Evolutionary conservation across 164 flowering plant genomes (phyloP).

Genomic region (Kalanchoe fedtschenkoi): DNA sequence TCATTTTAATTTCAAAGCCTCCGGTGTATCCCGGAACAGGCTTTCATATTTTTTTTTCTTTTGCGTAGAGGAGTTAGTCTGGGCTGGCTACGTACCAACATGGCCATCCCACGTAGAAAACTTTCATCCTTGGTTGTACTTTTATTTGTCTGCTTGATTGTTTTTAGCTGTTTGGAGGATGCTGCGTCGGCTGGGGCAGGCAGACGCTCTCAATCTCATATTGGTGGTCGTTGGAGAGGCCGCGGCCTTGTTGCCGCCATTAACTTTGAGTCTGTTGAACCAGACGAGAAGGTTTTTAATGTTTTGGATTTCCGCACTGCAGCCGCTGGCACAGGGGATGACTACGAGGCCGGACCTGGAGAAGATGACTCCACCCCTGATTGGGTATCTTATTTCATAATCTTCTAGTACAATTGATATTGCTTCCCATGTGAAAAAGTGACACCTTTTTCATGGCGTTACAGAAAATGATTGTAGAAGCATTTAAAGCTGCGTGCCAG

Average conservation of each 20-base stretch:
- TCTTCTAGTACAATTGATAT: not conserved
- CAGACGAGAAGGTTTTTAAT: not conserved
- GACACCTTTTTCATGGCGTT: not conserved
- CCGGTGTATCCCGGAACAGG: too few species aligned
- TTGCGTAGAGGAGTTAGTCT: not conserved
- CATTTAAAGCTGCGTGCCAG: slow-evolving; percentile 1
- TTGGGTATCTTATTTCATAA: not conserved
- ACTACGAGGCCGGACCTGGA: not conserved
- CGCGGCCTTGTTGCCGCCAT: not conserved
- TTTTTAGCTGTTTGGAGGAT: slow-evolving; percentile 4
- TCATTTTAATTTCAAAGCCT: too few species aligned
- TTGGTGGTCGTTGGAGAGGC: not conserved
- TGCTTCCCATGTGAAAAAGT: not conserved
- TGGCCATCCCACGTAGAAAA: slow-evolving; percentile 5
- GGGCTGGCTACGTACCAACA: slow-evolving; percentile 1
- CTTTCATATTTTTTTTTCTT: not conserved
- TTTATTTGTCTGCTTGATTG: not conserved
- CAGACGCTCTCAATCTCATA: not conserved
- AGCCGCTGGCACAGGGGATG: not conserved
- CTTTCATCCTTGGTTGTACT: not conserved
- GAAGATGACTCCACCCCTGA: slow-evolving; percentile 1
- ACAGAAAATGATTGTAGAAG: not conserved
- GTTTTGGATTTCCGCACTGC: not conserved
- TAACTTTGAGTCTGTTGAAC: not conserved
- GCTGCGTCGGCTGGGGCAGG: not conserved